A percentile compares a stretch with the other conserved stretches of the same genome.
phyloP scores from a whole-genome alignment of 139 green algal genomes.

The Closterium sp. region DNA sequence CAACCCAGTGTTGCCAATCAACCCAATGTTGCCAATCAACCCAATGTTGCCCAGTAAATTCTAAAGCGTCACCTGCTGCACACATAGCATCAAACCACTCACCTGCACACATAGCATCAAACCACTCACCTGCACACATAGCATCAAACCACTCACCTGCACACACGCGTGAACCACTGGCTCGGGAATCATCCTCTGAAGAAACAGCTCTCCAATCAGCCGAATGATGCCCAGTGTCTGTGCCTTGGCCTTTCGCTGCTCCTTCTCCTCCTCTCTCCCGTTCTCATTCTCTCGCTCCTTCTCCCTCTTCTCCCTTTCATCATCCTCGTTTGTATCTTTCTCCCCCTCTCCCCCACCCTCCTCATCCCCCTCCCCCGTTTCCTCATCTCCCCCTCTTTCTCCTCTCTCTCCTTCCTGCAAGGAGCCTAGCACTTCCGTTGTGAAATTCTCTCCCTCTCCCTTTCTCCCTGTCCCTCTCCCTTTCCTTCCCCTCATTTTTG shows the following conservation, averaged over 20 bases:
- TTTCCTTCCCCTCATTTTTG: slow-evolving; percentile 51
- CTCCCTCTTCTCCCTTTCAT: not conserved
- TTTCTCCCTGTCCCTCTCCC: slow-evolving; percentile 53
- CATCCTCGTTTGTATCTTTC: too few species aligned
- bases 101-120: too few species aligned
- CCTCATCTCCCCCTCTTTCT: not conserved
- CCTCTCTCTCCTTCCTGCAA: not conserved
- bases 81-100: too few species aligned
- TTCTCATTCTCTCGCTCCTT: not conserved
- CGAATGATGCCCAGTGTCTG: slow-evolving; percentile 95
- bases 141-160: slow-evolving; percentile 16
- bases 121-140: too few species aligned
- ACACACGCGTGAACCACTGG: slow-evolving; percentile 96
- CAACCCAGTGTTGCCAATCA: too few species aligned
- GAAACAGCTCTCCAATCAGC: slow-evolving; percentile 97
- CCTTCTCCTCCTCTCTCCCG: slow-evolving; percentile 49
- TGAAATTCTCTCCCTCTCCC: too few species aligned
- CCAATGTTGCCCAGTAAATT: too few species aligned
- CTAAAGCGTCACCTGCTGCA: too few species aligned
- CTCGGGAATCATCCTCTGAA: slow-evolving; percentile 91
- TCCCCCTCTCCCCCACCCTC: too few species aligned
- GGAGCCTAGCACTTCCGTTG: too few species aligned
- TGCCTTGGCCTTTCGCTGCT: slow-evolving; percentile 30
- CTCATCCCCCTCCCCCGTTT: not conserved
- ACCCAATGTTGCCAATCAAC: too few species aligned